A percentile compares a stretch with the other conserved stretches of the same genome.
These are phyloP conservation scores for Poa annua DNA, from an alignment of 176 grass and related monocot species.

Conservation along the genomic window DNA sequence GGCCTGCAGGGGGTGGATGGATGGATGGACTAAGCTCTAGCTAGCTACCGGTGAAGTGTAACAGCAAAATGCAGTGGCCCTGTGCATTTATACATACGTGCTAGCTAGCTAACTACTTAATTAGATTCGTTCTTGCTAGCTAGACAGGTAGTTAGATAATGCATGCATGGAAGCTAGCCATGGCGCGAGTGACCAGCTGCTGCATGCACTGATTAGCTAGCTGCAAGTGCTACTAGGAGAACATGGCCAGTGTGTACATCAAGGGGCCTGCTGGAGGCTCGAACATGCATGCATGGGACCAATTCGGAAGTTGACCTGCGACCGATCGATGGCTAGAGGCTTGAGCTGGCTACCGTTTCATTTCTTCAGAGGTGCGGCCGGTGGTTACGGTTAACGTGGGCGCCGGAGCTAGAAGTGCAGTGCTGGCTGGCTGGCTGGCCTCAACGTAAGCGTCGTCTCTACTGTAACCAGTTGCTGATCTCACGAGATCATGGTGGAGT, in stretches of 20 bases:
- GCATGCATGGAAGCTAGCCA: not conserved
- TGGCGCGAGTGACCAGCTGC: not conserved
- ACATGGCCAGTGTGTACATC: conserved; percentile 5
- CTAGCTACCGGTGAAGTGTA: not conserved
- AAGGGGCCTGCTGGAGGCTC: too few relatives aligned
- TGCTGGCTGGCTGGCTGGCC: too few relatives aligned
- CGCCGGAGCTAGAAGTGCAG: not conserved
- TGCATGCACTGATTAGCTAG: conserved; percentile 8
- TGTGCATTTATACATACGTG: not conserved
- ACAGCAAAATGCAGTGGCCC: conserved; percentile 18
- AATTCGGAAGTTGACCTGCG: not conserved
- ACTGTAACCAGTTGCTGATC: not conserved
- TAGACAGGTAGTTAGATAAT: not conserved
- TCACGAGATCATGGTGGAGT: not conserved
- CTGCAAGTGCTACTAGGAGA: not conserved
- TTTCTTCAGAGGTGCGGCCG: not conserved
- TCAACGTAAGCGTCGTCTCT: too few relatives aligned
- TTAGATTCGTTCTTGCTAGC: not conserved
- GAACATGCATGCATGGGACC: not conserved
- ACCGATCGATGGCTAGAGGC: not conserved
- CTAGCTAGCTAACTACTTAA: not conserved
- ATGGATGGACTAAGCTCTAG: too few relatives aligned
- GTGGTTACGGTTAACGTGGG: conserved; percentile 7
- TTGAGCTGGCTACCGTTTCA: not conserved
- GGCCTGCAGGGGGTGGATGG: not conserved